Evolutionary conservation across 192 early-diverging fungal genomes (phyloP).

Genomic region (Mortierella claussenii): DNA sequence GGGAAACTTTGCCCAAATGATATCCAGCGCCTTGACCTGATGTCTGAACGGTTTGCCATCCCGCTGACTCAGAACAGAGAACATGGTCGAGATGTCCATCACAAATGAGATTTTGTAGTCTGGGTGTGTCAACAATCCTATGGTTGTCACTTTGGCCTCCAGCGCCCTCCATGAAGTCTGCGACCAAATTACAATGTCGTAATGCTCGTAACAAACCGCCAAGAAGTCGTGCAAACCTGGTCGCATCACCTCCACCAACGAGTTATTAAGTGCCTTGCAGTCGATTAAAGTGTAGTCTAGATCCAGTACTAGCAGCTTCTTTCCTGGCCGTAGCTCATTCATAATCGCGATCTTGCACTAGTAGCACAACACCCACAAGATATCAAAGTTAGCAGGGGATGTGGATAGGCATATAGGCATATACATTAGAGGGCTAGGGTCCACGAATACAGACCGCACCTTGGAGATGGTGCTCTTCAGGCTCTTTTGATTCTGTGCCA

Average conservation of each 20-base stretch:
- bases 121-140: conserved; percentile 72
- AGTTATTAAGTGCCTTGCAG: conserved; percentile 69
- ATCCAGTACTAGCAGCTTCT: conserved; percentile 78
- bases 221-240: conserved; percentile 73
- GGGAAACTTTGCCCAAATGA: conserved; percentile 71
- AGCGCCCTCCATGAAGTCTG: conserved; percentile 79
- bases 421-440: background rate
- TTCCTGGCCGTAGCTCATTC: conserved; percentile 61
- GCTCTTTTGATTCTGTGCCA: conserved; percentile 56
- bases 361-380: background rate
- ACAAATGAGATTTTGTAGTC: conserved; percentile 76
- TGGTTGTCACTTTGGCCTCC: conserved; percentile 79
- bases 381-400: too few species aligned
- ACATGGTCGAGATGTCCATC: conserved; percentile 77
- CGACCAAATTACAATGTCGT: conserved; percentile 83
- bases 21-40: conserved; percentile 78
- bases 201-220: conserved; percentile 71
- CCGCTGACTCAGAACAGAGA: conserved; percentile 64
- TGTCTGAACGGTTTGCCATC: conserved; percentile 66
- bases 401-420: too few species aligned
- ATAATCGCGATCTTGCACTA: conserved; percentile 66
- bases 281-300: conserved; percentile 83
- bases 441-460: conserved; percentile 23
- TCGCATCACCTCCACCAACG: conserved; percentile 69
- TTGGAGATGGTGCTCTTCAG: conserved; percentile 57